Conservation (phyloP, 305 asterid species). For the Plantago lanceolata region DNA sequence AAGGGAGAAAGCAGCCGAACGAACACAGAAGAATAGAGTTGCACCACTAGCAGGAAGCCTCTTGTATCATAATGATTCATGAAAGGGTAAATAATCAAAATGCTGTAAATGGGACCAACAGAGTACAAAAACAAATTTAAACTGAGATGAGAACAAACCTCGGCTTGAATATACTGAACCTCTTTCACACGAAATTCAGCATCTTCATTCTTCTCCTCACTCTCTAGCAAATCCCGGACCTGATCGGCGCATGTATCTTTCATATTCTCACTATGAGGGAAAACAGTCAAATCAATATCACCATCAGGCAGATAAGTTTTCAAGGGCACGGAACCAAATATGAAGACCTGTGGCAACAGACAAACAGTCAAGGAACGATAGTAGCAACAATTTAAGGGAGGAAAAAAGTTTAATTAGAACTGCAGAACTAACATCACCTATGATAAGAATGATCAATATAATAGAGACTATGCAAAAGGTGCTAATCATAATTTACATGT, state of each 20-base stretch:
- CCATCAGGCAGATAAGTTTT: constrained; percentile 95
- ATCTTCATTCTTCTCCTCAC: constrained; percentile 75
- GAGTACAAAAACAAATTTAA: not conserved
- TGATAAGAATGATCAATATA: constrained; percentile 3
- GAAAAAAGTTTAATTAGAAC: constrained; percentile 8
- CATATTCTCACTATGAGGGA: constrained; percentile 56
- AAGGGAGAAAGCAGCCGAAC: not conserved
- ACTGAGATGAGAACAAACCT: constrained; percentile 41
- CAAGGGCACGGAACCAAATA: constrained; percentile 92
- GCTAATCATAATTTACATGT: not conserved
- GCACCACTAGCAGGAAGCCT: not conserved
- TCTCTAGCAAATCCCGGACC: constrained; percentile 75
- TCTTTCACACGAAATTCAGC: constrained; percentile 88
- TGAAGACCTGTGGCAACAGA: constrained; percentile 53
- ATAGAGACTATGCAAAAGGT: not conserved
- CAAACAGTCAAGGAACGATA: constrained; percentile 3
- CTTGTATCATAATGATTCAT: not conserved
- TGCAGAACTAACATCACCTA: constrained; percentile 1
- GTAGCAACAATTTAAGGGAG: constrained; percentile 6
- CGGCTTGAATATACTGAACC: constrained; percentile 89
- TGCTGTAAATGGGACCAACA: not conserved
- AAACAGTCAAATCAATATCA: constrained; percentile 85
- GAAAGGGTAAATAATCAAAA: not conserved
- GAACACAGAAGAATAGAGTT: not conserved
- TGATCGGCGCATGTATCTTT: constrained; percentile 83